A percentile compares a stretch with the other conserved stretches of the same genome.
Conservation (phyloP, 2,329 filamentous ascomycete genomes). For the Pseudogymnoascus pannorum region DNA sequence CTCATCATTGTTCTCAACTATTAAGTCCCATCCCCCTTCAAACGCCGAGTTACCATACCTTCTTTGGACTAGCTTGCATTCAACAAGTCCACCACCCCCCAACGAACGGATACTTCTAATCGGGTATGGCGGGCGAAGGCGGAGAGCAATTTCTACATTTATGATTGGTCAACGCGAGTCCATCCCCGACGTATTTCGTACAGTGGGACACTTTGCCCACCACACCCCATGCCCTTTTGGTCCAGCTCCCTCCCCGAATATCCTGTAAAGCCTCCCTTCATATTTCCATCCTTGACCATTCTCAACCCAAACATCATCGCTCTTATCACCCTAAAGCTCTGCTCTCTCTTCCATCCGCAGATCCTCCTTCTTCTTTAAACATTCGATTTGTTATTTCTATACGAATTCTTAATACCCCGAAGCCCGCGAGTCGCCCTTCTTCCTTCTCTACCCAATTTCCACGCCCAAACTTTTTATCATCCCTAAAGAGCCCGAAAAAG, state of each 20-base stretch:
- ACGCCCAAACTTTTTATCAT: background rate
- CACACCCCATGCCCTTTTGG: background rate
- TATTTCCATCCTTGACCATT: background rate
- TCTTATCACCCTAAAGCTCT: slow-evolving; percentile 1
- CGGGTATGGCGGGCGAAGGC: slow-evolving; percentile 2
- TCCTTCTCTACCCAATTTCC: background rate
- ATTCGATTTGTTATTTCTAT: slow-evolving; percentile 8
- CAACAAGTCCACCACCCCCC: slow-evolving; percentile 7
- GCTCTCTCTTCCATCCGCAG: slow-evolving; percentile 2
- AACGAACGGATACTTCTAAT: slow-evolving; percentile 7
- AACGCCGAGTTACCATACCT: background rate
- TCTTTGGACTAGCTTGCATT: background rate
- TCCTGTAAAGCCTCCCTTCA: background rate
- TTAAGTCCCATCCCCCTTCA: background rate
- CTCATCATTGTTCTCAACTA: slow-evolving; percentile 1
- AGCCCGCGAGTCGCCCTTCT: background rate
- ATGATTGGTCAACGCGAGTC: background rate
- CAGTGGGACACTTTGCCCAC: slow-evolving; percentile 3
- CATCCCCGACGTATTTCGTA: background rate
- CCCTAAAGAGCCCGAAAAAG: slow-evolving; percentile 4
- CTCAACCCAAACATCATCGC: slow-evolving; percentile 1
- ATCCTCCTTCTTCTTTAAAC: background rate
- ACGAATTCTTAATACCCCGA: slow-evolving; percentile 8
- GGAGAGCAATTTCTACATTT: background rate
- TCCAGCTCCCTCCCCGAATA: slow-evolving; percentile 7